Conservation (phyloP, 768 basidiomycete species). For the Panaeolus cyanescens region DNA sequence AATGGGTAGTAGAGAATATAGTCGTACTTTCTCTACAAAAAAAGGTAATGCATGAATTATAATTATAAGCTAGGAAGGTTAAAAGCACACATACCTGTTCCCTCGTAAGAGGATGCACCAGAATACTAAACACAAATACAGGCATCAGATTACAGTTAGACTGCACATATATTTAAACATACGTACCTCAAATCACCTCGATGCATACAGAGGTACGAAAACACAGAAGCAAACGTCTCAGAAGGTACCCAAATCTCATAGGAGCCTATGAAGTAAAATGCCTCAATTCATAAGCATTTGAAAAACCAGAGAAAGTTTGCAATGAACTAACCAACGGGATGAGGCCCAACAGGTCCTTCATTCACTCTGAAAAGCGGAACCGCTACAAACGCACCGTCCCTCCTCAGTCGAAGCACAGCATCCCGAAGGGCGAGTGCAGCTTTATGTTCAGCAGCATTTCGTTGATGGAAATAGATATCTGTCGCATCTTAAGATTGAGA, state of each 20-base stretch:
- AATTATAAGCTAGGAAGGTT: not conserved
- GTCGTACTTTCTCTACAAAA: constrained; percentile 5
- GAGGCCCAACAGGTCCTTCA: constrained; percentile 67
- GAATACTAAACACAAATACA: constrained; percentile 45
- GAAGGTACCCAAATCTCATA: constrained; percentile 83
- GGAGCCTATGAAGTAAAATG: constrained; percentile 48
- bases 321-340: constrained; percentile 63
- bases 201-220: constrained; percentile 72
- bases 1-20: not conserved
- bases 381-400: constrained; percentile 79
- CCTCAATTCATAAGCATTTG: too few relatives aligned
- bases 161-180: not conserved
- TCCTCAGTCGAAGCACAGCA: constrained; percentile 67
- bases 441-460: constrained; percentile 59
- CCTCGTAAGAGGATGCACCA: constrained; percentile 74
- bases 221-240: constrained; percentile 75
- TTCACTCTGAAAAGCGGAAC: constrained; percentile 78
- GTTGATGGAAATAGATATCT: constrained; percentile 84
- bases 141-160: not conserved
- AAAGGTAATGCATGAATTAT: too few relatives aligned
- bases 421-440: constrained; percentile 71
- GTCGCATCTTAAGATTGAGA: not conserved
- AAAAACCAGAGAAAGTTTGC: not conserved
- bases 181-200: constrained; percentile 66
- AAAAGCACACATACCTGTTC: constrained; percentile 70